phyloP scores from a whole-genome alignment of 176 grass and related monocot genomes.

The Puya raimondii region DNA sequence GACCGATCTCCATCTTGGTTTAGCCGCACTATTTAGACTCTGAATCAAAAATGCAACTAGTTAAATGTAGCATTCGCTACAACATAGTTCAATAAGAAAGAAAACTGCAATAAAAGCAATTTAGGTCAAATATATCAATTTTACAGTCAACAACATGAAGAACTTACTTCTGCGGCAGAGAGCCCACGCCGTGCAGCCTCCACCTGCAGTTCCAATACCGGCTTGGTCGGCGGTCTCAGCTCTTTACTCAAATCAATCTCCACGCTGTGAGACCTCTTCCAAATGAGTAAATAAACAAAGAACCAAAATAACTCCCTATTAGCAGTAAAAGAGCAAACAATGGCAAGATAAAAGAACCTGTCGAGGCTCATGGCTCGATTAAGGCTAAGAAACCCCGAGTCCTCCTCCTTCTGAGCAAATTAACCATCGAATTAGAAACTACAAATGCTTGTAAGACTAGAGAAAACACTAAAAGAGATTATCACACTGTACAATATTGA shows the following conservation, averaged over 20 bases:
- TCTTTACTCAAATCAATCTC: slow-evolving; percentile 94
- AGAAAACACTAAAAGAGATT: too few species aligned
- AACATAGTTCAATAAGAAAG: neutral
- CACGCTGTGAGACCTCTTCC: slow-evolving; percentile 32
- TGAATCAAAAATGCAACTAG: slow-evolving; percentile 24
- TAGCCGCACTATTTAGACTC: slow-evolving; percentile 32
- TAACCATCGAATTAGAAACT: slow-evolving; percentile 10
- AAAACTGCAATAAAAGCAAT: too few species aligned
- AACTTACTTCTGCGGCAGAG: slow-evolving; percentile 42
- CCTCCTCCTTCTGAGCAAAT: slow-evolving; percentile 40
- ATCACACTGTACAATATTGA: too few species aligned
- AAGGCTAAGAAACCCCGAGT: slow-evolving; percentile 72
- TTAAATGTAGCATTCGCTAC: neutral
- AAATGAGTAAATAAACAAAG: neutral
- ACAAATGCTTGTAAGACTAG: too few species aligned
- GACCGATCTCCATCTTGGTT: slow-evolving; percentile 75
- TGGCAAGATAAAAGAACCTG: slow-evolving; percentile 34
- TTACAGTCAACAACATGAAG: neutral
- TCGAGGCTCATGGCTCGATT: slow-evolving; percentile 75
- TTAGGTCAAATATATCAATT: neutral
- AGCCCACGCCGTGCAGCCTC: slow-evolving; percentile 58
- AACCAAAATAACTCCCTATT: neutral
- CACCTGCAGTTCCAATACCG: slow-evolving; percentile 69
- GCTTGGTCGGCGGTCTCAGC: slow-evolving; percentile 58
- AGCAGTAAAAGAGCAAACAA: neutral